Evolutionary conservation across 2,329 filamentous ascomycete species (phyloP).

Genomic region (Zymoseptoria pseudotritici): DNA sequence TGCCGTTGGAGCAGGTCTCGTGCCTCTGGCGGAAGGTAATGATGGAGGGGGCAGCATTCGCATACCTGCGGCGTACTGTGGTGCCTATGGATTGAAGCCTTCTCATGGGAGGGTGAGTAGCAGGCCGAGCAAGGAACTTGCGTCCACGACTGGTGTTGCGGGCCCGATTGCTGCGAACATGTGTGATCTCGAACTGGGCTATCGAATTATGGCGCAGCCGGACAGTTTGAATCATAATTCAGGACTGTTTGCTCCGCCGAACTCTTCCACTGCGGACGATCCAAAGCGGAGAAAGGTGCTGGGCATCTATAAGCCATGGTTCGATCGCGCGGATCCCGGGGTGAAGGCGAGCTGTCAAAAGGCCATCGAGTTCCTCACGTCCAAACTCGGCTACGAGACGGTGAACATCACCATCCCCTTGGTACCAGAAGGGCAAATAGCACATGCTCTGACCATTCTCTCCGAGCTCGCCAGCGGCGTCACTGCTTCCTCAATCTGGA

Average conservation of each 20-base stretch:
- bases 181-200: slow-evolving; percentile 72
- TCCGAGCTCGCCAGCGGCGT: slow-evolving; percentile 55
- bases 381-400: slow-evolving; percentile 45
- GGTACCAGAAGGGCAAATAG: slow-evolving; percentile 63
- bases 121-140: slow-evolving; percentile 52
- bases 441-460: slow-evolving; percentile 72
- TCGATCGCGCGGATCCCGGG: slow-evolving; percentile 57
- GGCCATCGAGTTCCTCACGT: slow-evolving; percentile 52
- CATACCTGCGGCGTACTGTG: slow-evolving; percentile 68
- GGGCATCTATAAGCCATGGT: slow-evolving; percentile 63
- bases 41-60: slow-evolving; percentile 69
- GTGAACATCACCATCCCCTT: slow-evolving; percentile 60
- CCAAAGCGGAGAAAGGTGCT: slow-evolving; percentile 49
- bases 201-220: slow-evolving; percentile 68
- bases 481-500: slow-evolving; percentile 38
- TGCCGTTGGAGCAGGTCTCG: slow-evolving; percentile 59
- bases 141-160: slow-evolving; percentile 57
- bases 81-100: slow-evolving; percentile 74
- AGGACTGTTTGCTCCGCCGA: slow-evolving; percentile 52
- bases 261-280: neutral
- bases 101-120: slow-evolving; percentile 61
- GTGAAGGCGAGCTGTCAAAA: slow-evolving; percentile 57
- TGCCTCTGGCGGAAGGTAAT: slow-evolving; percentile 68
- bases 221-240: slow-evolving; percentile 57
- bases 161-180: slow-evolving; percentile 72